Conservation (phyloP, 2,329 filamentous ascomycete genomes). For the Didymosphaeria variabile region DNA sequence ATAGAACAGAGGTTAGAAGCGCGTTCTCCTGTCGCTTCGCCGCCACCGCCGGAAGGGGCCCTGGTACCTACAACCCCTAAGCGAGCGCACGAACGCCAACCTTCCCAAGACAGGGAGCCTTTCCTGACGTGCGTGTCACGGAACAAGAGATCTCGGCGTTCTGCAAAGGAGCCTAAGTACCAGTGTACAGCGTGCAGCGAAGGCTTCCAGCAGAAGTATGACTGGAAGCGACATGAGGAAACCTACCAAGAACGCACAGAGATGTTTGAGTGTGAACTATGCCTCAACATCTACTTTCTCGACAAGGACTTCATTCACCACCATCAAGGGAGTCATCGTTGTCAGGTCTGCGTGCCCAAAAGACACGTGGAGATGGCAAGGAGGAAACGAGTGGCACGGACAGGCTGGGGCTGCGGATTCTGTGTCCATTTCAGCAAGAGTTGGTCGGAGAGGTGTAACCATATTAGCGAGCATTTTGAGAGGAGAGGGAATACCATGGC, state of each 20-base stretch:
- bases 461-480: slow-evolving; percentile 72
- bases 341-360: slow-evolving; percentile 67
- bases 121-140: slow-evolving; percentile 43
- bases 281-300: slow-evolving; percentile 71
- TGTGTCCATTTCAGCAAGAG: slow-evolving; percentile 69
- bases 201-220: slow-evolving; percentile 71
- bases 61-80: slow-evolving; percentile 10
- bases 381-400: slow-evolving; percentile 48
- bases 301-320: slow-evolving; percentile 73
- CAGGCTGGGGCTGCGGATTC: slow-evolving; percentile 73
- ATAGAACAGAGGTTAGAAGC: slow-evolving; percentile 21
- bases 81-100: slow-evolving; percentile 20
- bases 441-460: slow-evolving; percentile 70
- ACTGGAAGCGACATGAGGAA: slow-evolving; percentile 74
- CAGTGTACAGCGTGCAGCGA: slow-evolving; percentile 61
- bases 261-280: slow-evolving; percentile 70
- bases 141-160: slow-evolving; percentile 30
- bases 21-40: slow-evolving; percentile 8
- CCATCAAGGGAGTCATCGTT: slow-evolving; percentile 68
- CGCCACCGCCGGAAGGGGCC: slow-evolving; percentile 17
- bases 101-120: slow-evolving; percentile 27
- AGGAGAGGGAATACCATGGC: slow-evolving; percentile 59
- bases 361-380: slow-evolving; percentile 52
- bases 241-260: slow-evolving; percentile 72
- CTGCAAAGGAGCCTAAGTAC: slow-evolving; percentile 36